Base-by-base conservation (phyloP, 176 grass and related monocot species). In the Alloteropsis semialata region DNA sequence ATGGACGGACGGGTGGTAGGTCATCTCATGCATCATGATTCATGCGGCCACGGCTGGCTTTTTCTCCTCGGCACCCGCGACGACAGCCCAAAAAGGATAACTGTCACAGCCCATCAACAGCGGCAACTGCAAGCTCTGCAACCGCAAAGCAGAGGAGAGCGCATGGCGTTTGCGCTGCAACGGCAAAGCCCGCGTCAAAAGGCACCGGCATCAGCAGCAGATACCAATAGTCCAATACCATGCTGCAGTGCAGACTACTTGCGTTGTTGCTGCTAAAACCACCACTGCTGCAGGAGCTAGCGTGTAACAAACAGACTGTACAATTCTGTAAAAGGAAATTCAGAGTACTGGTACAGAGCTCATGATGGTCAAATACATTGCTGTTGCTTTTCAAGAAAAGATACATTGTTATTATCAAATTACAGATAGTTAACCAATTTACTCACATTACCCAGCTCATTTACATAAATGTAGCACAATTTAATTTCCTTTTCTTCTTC, bases 1-100 rank as follows among this genome's bases (percentile, higher is more conserved):
- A 56, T 5, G 32, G 32, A 24, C 5, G 32, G 32, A 24, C 5
- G 5, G 14, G 27, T 30, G 44, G 69, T 6, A 0, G 46, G 19
- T 64, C 54, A 0, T 15, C 10, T 16, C 38, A 81, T 25, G 80
- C 67, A 49, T 62, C 80, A 48, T 25, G 80, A 53, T 37, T 62
- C 80, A 48, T 46, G 69, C 58, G 27, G 59, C 41, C 46, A 39
- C 12, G 45, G 10, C 50, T 84, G 46, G 17, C 60, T n/a, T 76
- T 84, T 84, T 32, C 22, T n/a, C 53, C 18, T 42, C 42, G 36
- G 72, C 79, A 59, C 27, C 39, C 42, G n/a, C n/a, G n/a, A n/a
- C n/a, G n/a, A n/a, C 68, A 73, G 80, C 80, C 27, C 68, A 42
- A 72, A 73, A 72, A 36, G 54, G 55, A 13, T 6, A 62, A 46